These are phyloP conservation scores for Obelidium mucronatum DNA, from an alignment of 192 early-diverging fungal genomes.

Conservation along the genomic window DNA sequence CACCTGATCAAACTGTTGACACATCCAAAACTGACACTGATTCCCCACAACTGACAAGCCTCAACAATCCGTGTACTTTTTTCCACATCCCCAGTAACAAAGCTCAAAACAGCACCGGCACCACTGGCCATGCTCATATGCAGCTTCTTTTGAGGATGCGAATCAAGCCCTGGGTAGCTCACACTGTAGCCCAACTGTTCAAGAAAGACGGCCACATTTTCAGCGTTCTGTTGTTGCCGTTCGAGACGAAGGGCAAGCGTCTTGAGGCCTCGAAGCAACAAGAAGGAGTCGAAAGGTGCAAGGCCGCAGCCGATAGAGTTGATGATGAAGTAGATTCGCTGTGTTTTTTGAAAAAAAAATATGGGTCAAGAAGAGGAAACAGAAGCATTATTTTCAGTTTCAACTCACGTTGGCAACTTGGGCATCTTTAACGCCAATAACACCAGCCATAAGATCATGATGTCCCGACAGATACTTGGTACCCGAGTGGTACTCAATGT, in stretches of 20 bases:
- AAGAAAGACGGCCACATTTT: slow-evolving; percentile 81
- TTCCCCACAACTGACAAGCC: slow-evolving; percentile 82
- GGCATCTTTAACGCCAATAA: slow-evolving; percentile 79
- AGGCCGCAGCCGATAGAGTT: slow-evolving; percentile 93
- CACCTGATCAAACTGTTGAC: slow-evolving; percentile 96
- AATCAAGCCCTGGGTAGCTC: slow-evolving; percentile 84
- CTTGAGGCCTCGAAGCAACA: slow-evolving; percentile 93
- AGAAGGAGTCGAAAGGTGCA: slow-evolving; percentile 91
- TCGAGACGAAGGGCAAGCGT: slow-evolving; percentile 97
- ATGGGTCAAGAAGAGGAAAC: neutral
- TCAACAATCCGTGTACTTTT: slow-evolving; percentile 85
- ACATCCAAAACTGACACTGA: slow-evolving; percentile 97
- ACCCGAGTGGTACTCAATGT: slow-evolving; percentile 95
- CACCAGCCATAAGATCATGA: slow-evolving; percentile 99
- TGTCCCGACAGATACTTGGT: slow-evolving; percentile 98
- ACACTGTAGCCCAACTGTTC: slow-evolving; percentile 84
- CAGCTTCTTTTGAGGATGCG: slow-evolving; percentile 85
- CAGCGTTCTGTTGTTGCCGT: slow-evolving; percentile 85
- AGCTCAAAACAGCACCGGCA: slow-evolving; percentile 93
- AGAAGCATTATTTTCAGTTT: neutral
- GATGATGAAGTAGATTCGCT: slow-evolving; percentile 91
- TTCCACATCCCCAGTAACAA: slow-evolving; percentile 87
- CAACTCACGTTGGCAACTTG: slow-evolving; percentile 74
- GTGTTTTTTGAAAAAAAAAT: neutral
- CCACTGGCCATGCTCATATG: slow-evolving; percentile 82